phyloP scores from a whole-genome alignment of 352 stramenopile species.

The Phytopythium cucurbitacearum region DNA sequence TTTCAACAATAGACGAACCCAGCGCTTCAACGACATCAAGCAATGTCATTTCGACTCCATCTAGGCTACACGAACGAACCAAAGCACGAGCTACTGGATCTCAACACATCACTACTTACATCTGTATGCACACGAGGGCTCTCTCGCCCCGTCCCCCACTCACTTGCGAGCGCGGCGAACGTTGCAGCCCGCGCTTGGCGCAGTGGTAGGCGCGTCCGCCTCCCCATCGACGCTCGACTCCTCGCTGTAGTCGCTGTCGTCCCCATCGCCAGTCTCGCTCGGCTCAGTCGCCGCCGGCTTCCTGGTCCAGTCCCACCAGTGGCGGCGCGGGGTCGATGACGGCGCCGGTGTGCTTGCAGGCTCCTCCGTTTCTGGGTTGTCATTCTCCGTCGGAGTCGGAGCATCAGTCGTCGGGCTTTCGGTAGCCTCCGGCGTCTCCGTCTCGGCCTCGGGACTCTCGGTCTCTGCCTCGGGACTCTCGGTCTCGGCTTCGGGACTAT shows the following conservation, averaged over 20 bases:
- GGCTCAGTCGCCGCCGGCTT: too few species aligned
- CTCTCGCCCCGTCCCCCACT: not conserved
- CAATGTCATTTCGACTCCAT: too few species aligned
- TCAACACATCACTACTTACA: not conserved
- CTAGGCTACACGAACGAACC: too few species aligned
- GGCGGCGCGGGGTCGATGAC: too few species aligned
- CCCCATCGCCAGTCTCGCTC: too few species aligned
- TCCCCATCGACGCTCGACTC: too few species aligned
- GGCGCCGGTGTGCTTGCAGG: not conserved
- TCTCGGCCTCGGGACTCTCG: not conserved
- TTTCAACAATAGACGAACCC: too few species aligned
- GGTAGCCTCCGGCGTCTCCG: not conserved
- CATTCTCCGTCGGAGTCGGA: constrained; percentile 2
- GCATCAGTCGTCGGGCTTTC: not conserved
- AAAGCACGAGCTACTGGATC: not conserved
- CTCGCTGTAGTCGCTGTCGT: too few species aligned
- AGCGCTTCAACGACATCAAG: too few species aligned
- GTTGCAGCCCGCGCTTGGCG: not conserved
- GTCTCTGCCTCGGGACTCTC: not conserved
- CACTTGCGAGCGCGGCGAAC: constrained; percentile 2
- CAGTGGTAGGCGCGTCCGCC: too few species aligned
- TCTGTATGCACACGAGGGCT: not conserved
- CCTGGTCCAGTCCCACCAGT: too few species aligned
- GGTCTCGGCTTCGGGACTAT: not conserved
- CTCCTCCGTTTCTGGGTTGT: constrained; percentile 2